Base-by-base conservation (phyloP, 495 filamentous ascomycete species). In the Aspergillus panamensis region DNA sequence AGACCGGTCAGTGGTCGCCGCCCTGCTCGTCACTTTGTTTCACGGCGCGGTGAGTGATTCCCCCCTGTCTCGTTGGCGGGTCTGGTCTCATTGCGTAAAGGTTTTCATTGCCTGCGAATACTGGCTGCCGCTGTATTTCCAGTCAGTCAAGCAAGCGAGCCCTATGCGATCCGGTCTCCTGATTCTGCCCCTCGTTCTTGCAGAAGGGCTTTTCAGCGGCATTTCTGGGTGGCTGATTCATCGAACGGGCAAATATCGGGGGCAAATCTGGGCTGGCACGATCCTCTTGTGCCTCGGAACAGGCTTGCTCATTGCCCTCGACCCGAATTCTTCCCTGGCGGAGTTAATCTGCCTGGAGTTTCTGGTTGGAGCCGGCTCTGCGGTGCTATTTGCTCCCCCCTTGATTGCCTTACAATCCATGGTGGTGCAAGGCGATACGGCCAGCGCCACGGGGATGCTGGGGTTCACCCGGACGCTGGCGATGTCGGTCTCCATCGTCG, bases 111-210 rank as follows among this genome's bases (percentile, higher is more conserved):
- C 62, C 16, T 66, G 59, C 10, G 70, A 73, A 30, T 84, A 78
- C 62, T 84, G 77, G 55, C 69, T 80, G 9, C 81, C 82, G 0
- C 70, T 84, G 0, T 84, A 80, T 62, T 77, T 81, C 47, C 81
- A 84, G 64, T 62, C 65, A 3, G 86, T 87, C 9, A 78, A 87
- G 3, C 84, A 84, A 1, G 80, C 81, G 4, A 74, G 76, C 3
- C 86, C 90, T 0, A 74, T 91, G 44, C 66, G 84, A 1, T 87
- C 83, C 2, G 90, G 89, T 4, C 80, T 92, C 20, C 87, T 87
- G 61, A 69, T 90, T 14, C 76, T 95, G 3, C 86, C 90, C 2
- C 84, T 84, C 53, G 82, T 82, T 25, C 50, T 92, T 21, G 71
- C 84, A 0, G 74, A 88, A 13, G 84, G 85, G 8, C 51, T 87